Evolutionary conservation across 2,329 filamentous ascomycete species (phyloP).

Genomic region (Botrytis aclada): DNA sequence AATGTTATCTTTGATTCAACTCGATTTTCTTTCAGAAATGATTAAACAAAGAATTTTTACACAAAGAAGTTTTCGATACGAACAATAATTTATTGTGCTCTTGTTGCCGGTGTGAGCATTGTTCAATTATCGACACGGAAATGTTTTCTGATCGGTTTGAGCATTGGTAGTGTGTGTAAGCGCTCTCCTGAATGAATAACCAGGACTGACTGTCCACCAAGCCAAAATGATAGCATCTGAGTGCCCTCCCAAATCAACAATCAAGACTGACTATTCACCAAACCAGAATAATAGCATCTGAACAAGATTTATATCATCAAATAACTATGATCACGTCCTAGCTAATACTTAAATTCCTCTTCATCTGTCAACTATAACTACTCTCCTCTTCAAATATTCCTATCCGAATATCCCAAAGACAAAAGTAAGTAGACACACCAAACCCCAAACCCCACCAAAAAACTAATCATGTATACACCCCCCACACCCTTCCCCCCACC

Average conservation of each 20-base stretch:
- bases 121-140: background rate
- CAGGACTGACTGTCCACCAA: background rate
- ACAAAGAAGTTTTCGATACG: background rate
- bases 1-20: background rate
- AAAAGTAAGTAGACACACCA: background rate
- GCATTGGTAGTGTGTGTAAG: background rate
- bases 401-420: background rate
- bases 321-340: background rate
- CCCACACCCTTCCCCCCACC: background rate
- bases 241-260: no score
- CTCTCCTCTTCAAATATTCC: background rate
- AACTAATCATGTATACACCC: background rate
- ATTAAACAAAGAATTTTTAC: background rate
- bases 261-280: background rate
- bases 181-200: background rate
- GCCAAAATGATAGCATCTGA: background rate
- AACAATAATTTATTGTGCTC: background rate
- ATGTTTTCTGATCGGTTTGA: background rate
- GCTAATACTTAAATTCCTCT: background rate
- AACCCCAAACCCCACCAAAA: no score
- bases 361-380: background rate
- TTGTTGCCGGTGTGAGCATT: background rate
- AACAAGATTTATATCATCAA: background rate
- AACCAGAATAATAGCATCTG: background rate
- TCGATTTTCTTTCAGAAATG: background rate